Evolutionary conservation across 1,284 basidiomycete species (phyloP), one percentile per base, ranked within the genome.

Genomic region (Apiotrichum akiyoshidainum): DNA sequence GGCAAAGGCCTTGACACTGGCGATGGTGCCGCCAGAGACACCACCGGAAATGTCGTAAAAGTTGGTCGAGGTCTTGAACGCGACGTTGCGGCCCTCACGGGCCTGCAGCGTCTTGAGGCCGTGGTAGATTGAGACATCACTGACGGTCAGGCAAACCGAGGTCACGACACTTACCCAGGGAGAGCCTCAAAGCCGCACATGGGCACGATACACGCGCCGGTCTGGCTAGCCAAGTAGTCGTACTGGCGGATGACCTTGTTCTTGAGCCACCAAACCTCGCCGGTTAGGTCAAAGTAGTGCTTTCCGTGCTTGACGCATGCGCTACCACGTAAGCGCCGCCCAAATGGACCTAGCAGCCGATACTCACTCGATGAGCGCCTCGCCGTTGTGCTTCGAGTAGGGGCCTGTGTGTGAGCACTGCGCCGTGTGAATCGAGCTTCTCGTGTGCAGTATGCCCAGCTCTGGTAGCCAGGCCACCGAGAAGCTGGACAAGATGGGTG

Each of bases 121-220:
- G 51, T 88, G 78, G 73, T 83, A 86, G 0, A 84, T 83, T 9
- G 80, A 73, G 22, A 86, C 71, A 71, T 90, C 89, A 14, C 72
- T 75, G 56, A 21, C 5, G n/a, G 49, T 60, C 22, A 51, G 39
- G n/a, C 5, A 14, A 13, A 6, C n/a, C 2, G 12, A 7, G 12
- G n/a, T 11, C 22, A 17, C 19, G 2, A 9, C 5, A 73, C 78
- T 50, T 68, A 73, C 75, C 85, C 84, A 2, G 88, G 87, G 16
- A 88, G 70, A 17, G 86, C 87, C 73, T 90, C 89, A 62, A 87
- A 83, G 0, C 87, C 89, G 59, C 84, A 87, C 4, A 83, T 80
- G 13, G 86, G 86, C 10, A 90, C 81, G 60, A 92, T 86, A 60
- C 86, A 81, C 1, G 88, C 79, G 19, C 83, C 81, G 0, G 84